Conservation (phyloP, 192 early-diverging fungal species). For the Coemansia sp. region DNA sequence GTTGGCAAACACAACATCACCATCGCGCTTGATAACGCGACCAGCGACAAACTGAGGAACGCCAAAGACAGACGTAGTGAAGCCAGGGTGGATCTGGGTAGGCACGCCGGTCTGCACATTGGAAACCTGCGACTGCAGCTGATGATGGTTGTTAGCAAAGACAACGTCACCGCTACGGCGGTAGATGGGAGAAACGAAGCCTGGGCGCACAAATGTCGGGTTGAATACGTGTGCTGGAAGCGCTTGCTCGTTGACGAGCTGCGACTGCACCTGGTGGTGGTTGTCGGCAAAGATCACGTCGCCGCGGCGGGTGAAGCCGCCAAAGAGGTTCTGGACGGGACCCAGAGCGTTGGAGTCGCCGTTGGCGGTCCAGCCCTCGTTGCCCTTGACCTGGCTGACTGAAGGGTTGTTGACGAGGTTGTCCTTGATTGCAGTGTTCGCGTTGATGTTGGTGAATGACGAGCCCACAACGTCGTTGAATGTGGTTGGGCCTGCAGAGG, state of each 20-base stretch:
- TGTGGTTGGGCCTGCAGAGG: slow-evolving; percentile 15
- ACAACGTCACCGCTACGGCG: slow-evolving; percentile 41
- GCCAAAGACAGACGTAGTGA: background rate
- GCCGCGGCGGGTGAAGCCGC: slow-evolving; percentile 30
- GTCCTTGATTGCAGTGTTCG: slow-evolving; percentile 49
- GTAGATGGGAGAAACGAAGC: slow-evolving; percentile 20
- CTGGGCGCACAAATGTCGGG: slow-evolving; percentile 5
- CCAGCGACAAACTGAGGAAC: slow-evolving; percentile 15
- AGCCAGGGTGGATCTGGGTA: slow-evolving; percentile 12
- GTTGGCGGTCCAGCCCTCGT: slow-evolving; percentile 55
- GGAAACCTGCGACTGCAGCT: slow-evolving; percentile 23
- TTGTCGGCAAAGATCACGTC: slow-evolving; percentile 53
- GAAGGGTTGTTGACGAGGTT: slow-evolving; percentile 55
- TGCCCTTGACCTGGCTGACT: slow-evolving; percentile 33
- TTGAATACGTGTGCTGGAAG: slow-evolving; percentile 10
- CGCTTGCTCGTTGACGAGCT: slow-evolving; percentile 8
- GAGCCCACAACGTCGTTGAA: slow-evolving; percentile 52
- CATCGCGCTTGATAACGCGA: slow-evolving; percentile 30
- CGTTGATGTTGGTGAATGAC: slow-evolving; percentile 46
- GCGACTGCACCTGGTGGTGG: slow-evolving; percentile 35
- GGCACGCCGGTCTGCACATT: slow-evolving; percentile 8
- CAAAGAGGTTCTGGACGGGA: slow-evolving; percentile 51
- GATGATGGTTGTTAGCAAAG: slow-evolving; percentile 39
- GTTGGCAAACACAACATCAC: slow-evolving; percentile 37
- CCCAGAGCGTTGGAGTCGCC: slow-evolving; percentile 47